Percentiles rank a stretch among this genome's conserved stretches.
Conservation (phyloP, 768 basidiomycete genomes). For the Calocera viscosa region DNA sequence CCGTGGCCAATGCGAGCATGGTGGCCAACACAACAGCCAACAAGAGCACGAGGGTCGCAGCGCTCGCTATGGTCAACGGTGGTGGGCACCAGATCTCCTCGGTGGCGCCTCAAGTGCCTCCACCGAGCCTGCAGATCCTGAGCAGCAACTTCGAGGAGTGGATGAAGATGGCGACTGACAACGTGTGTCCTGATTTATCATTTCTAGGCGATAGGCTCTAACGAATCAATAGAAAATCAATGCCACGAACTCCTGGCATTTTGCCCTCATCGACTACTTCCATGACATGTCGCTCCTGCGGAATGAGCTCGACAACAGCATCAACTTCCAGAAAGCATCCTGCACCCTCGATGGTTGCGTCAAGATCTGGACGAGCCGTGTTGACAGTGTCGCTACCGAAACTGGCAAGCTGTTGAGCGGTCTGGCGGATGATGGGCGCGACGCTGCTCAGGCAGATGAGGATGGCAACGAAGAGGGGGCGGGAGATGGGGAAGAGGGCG, state of each 20-base stretch:
- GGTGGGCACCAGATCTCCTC: constrained; percentile 23
- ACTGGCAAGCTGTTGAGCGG: constrained; percentile 91
- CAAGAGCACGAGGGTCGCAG: constrained; percentile 57
- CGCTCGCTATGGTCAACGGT: constrained; percentile 28
- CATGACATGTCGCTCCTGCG: constrained; percentile 93
- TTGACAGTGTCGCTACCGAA: constrained; percentile 92
- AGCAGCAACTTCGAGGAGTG: constrained; percentile 93
- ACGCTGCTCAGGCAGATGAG: constrained; percentile 33
- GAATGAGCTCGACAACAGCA: constrained; percentile 85
- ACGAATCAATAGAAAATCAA: constrained; percentile 78
- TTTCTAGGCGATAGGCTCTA: constrained; percentile 13
- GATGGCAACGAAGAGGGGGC: constrained; percentile 49
- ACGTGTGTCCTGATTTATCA: constrained; percentile 43
- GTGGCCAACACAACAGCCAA: constrained; percentile 20
- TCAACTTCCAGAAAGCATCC: constrained; percentile 98
- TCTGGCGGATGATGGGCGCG: constrained; percentile 49
- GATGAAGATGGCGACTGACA: constrained; percentile 99
- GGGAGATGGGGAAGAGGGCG: constrained; percentile 54
- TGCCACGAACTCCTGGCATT: constrained; percentile 91
- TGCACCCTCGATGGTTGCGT: constrained; percentile 97
- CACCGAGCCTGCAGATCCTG: constrained; percentile 59
- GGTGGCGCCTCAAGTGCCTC: constrained; percentile 19
- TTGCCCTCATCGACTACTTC: constrained; percentile 97
- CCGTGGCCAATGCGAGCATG: constrained; percentile 15
- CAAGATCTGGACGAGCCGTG: constrained; percentile 97